Percentiles rank a stretch among this genome's conserved stretches.
Conservation (phyloP, 768 basidiomycete species). For the Termitomyces sp. region DNA sequence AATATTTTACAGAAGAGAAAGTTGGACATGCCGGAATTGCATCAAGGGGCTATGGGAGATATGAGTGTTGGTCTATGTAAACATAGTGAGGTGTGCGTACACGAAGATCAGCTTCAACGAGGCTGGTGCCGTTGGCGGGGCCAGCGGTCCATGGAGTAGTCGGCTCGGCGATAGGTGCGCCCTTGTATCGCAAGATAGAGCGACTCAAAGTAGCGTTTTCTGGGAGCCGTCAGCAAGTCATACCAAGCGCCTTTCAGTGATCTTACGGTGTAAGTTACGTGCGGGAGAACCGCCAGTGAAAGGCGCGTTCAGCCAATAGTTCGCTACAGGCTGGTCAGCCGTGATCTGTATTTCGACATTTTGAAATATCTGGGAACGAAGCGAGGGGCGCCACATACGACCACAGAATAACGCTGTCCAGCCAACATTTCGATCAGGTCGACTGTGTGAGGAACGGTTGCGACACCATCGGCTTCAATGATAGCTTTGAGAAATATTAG, state of each 20-base stretch:
- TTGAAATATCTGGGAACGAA: not conserved
- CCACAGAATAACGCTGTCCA: slow-evolving; percentile 48
- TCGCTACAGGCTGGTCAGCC: slow-evolving; percentile 41
- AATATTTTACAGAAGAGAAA: not conserved
- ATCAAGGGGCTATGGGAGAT: slow-evolving; percentile 10
- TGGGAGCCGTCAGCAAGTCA: not conserved
- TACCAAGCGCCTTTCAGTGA: too few species aligned
- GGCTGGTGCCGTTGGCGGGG: slow-evolving; percentile 12
- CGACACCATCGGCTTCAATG: slow-evolving; percentile 38
- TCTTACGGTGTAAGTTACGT: slow-evolving; percentile 30
- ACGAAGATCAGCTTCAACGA: slow-evolving; percentile 16
- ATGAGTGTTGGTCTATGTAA: not conserved
- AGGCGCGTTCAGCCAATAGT: slow-evolving; percentile 44
- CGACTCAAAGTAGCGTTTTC: slow-evolving; percentile 26
- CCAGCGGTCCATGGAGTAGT: slow-evolving; percentile 23
- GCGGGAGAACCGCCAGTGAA: slow-evolving; percentile 30
- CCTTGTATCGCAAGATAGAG: slow-evolving; percentile 33
- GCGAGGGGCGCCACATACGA: slow-evolving; percentile 18
- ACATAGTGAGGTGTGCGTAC: slow-evolving; percentile 4
- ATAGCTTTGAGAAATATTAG: slow-evolving; percentile 21
- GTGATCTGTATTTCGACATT: slow-evolving; percentile 17
- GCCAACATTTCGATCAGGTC: slow-evolving; percentile 40
- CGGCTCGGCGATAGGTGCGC: slow-evolving; percentile 31
- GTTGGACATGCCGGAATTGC: slow-evolving; percentile 2
- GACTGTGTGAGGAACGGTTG: slow-evolving; percentile 28